Evolutionary conservation across 495 filamentous ascomycete genomes (phyloP).

Genomic region (Neurospora intermedia): DNA sequence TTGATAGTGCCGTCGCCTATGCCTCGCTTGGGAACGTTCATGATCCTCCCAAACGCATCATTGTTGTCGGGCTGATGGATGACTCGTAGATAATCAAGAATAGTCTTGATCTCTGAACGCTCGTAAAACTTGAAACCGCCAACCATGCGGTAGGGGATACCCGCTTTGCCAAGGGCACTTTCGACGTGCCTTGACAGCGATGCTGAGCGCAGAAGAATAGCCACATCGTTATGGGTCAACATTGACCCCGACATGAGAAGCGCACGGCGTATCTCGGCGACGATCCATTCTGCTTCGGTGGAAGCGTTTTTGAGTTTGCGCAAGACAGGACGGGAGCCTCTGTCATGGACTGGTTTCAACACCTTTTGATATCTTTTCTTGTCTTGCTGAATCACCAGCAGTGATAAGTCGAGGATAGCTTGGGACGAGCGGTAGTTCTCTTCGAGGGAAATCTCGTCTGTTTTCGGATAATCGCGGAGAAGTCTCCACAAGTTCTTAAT

Average conservation of each 20-base stretch:
- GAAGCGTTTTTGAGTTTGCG: constrained; percentile 62
- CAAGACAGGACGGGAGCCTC: constrained; percentile 74
- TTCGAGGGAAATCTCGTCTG: constrained; percentile 75
- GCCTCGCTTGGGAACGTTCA: constrained; percentile 74
- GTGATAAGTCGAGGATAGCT: constrained; percentile 71
- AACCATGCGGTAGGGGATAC: constrained; percentile 90
- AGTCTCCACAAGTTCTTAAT: constrained; percentile 79
- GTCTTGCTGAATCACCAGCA: constrained; percentile 91
- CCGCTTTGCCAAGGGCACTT: constrained; percentile 68
- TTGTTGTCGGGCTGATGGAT: constrained; percentile 80
- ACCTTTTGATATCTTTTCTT: constrained; percentile 63
- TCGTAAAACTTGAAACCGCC: constrained; percentile 89
- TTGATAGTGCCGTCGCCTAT: constrained; percentile 77
- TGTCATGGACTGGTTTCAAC: constrained; percentile 68
- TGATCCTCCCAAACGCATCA: constrained; percentile 73
- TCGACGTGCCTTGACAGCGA: constrained; percentile 78
- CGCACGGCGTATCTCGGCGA: constrained; percentile 69
- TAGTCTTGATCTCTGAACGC: constrained; percentile 74
- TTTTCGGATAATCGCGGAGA: constrained; percentile 63
- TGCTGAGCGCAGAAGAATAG: constrained; percentile 78
- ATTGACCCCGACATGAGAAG: constrained; percentile 60
- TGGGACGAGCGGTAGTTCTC: constrained; percentile 93
- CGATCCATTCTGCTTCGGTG: constrained; percentile 80
- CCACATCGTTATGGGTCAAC: constrained; percentile 66
- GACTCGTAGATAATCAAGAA: constrained; percentile 83